These are phyloP conservation scores for Prinsepia uniflora DNA, from an alignment of 306 rosid genomes.

Conservation along the genomic window DNA sequence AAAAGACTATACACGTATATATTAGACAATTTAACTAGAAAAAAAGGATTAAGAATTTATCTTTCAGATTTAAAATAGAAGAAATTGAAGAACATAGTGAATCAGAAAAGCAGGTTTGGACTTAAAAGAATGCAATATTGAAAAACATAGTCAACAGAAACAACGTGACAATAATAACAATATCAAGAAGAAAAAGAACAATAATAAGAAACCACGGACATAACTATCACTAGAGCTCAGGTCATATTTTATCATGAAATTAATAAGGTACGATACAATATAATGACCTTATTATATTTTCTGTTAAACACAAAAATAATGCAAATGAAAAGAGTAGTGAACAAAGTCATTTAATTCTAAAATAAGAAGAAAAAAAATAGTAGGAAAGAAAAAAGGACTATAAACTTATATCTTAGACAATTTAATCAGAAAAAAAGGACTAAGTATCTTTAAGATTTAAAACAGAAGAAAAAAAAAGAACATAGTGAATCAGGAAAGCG, in stretches of 20 bases:
- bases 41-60: not conserved
- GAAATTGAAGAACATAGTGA: not conserved
- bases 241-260: not conserved
- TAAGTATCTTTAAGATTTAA: not conserved
- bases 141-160: not conserved
- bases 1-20: not conserved
- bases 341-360: not conserved
- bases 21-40: not conserved
- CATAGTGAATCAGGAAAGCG: not conserved
- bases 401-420: not conserved
- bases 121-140: not conserved
- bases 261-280: not conserved
- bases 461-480: not conserved
- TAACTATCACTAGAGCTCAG: too few species aligned
- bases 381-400: not conserved
- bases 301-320: not conserved
- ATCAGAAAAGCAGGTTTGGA: not conserved
- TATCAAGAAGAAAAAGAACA: not conserved
- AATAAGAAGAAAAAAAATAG: not conserved
- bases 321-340: constrained; percentile 3
- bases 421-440: not conserved
- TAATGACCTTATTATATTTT: not conserved
- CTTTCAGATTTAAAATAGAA: not conserved
- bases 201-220: not conserved
- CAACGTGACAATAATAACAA: not conserved